A percentile compares a stretch with the other conserved stretches of the same genome.
Evolutionary conservation across 1,284 basidiomycete genomes (phyloP).

Genomic region (Athelia psychrophila): DNA sequence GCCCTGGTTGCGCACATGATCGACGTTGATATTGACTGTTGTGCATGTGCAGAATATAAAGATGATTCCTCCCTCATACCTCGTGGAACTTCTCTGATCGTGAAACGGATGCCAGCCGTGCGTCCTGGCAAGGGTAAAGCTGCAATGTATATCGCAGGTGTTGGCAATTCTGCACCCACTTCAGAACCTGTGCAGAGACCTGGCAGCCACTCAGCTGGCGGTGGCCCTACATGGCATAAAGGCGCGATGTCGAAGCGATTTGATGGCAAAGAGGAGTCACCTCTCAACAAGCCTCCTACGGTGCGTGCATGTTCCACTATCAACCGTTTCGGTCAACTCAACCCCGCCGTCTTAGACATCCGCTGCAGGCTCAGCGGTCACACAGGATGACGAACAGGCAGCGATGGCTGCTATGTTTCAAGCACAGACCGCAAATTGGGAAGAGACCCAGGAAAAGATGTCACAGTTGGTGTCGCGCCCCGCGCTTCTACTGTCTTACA

Average conservation of each 20-base stretch:
- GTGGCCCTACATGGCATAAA: conserved; percentile 49
- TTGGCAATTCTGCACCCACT: conserved; percentile 42
- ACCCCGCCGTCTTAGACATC: conserved; percentile 23
- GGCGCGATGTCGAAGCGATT: conserved; percentile 88
- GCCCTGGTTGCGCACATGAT: conserved; percentile 17
- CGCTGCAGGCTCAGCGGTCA: conserved; percentile 37
- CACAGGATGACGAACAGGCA: conserved; percentile 74
- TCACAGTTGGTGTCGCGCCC: conserved; percentile 81
- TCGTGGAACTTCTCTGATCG: conserved; percentile 91
- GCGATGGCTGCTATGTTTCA: conserved; percentile 97
- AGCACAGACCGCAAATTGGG: conserved; percentile 88
- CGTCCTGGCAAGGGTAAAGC: conserved; percentile 93
- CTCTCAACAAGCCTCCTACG: conserved; percentile 25
- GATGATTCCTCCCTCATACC: conserved; percentile 93
- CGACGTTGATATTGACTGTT: background rate
- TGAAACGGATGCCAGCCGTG: conserved; percentile 83
- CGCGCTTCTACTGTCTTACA: conserved; percentile 47
- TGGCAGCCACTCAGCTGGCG: conserved; percentile 22
- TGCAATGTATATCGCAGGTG: conserved; percentile 76
- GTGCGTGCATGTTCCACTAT: conserved; percentile 24
- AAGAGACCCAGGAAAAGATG: conserved; percentile 97
- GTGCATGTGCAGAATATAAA: conserved; percentile 73
- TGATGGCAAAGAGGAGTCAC: conserved; percentile 74
- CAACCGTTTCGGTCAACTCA: conserved; percentile 16
- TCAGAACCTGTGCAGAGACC: conserved; percentile 43